These are phyloP conservation scores for Xylaria sp. DNA, from an alignment of 2,329 filamentous ascomycete genomes.

Conservation along the genomic window DNA sequence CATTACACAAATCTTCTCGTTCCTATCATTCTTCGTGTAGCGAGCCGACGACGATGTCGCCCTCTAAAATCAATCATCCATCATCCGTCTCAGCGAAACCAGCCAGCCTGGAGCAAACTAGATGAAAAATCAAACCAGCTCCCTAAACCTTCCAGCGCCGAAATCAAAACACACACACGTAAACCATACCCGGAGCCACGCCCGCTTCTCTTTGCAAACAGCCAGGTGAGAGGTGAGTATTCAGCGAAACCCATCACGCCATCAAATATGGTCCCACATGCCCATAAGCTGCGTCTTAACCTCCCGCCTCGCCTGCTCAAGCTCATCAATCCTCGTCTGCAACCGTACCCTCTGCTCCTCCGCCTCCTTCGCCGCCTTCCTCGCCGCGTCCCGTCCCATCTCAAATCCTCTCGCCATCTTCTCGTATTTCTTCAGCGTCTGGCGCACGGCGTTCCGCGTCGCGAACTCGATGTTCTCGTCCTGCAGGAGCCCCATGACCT, in stretches of 20 bases:
- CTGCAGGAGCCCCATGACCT: constrained; percentile 63
- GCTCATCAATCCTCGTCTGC: constrained; percentile 51
- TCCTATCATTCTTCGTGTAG: not conserved
- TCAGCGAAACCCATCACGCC: not conserved
- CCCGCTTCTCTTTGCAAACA: not conserved
- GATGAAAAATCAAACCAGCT: not conserved
- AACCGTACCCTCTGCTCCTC: constrained; percentile 60
- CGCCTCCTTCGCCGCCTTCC: constrained; percentile 70
- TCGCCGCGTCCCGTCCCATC: constrained; percentile 72
- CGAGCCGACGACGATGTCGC: not conserved
- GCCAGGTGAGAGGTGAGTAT: not conserved
- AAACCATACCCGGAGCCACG: not conserved
- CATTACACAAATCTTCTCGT: constrained; percentile 6
- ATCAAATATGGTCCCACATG: constrained; percentile 22
- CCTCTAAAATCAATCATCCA: not conserved
- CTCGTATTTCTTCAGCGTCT: constrained; percentile 65
- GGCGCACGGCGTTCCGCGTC: constrained; percentile 54
- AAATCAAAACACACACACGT: not conserved
- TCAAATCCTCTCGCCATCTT: constrained; percentile 69
- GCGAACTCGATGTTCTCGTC: constrained; percentile 55
- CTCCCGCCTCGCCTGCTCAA: constrained; percentile 54
- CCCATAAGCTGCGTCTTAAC: constrained; percentile 20
- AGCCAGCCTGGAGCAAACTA: not conserved
- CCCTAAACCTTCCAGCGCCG: not conserved
- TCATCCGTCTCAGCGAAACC: not conserved